Evolutionary conservation across 2,329 filamentous ascomycete genomes (phyloP), one percentile per base, ranked within the genome.

Genomic region (Botrytis fabae): DNA sequence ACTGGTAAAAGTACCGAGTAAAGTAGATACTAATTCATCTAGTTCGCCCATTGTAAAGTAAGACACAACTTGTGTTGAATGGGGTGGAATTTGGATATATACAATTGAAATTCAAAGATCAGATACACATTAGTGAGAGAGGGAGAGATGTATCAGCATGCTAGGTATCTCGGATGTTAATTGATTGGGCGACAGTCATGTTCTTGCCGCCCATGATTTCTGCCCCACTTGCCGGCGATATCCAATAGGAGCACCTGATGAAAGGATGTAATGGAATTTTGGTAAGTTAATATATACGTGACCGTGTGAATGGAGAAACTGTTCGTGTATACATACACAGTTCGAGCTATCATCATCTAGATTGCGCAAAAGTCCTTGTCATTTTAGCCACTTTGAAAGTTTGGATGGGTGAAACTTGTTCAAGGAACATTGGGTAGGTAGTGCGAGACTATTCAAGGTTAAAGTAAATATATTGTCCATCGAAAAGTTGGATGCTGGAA

Each of bases 1-100:
- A 10, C 73, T 73, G 1, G 83, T 82, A 73, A 87, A 88, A 20
- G 84, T 84, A 65, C 85, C 82, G 28, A 88, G 79, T 22, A 88
- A 81, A 12, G 82, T 82, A 6, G 80, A 79, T 62, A 88, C 83
- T 28, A 82, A 81, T 69, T 82, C 80, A 69, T 84, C 82, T 75
- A 88, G 86, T 51, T 81, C 79, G 40, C 80, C 83, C 82, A 82
- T 82, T 44, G 51, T 79, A 77, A 61, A 32, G 40, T n/a, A 51
- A 69, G 42, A n/a, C 3, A 51, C 40, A 22, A 46, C 20, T 9
- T 57, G 35, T 68, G 44, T 54, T 63, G 22, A 46, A 63, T 32
- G 14, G 57, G 57, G 25, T 46, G 14, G 20, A 71, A 35, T 22
- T 25, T 20, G 28, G 20, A 35, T 35, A 70, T n/a, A 70, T 10